A percentile compares a stretch with the other conserved stretches of the same genome.
These are phyloP conservation scores for Fusarium incarnatum DNA, from an alignment of 2,329 filamentous ascomycete genomes.

Conservation along the genomic window DNA sequence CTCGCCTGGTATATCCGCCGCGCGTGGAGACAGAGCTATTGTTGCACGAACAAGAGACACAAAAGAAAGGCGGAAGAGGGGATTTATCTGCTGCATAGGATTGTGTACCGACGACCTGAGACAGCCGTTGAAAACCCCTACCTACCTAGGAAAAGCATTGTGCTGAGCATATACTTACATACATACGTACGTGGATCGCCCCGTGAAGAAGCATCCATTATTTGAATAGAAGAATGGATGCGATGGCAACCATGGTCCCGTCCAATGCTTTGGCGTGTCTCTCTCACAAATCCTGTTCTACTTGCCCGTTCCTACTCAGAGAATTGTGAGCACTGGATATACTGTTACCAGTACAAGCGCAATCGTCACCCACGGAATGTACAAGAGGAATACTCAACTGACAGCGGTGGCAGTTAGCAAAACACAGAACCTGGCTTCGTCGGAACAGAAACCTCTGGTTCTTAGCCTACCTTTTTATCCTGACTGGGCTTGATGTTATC, in stretches of 20 bases:
- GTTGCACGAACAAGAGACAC: constrained; percentile 38
- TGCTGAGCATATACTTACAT: constrained; percentile 42
- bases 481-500: constrained; percentile 16
- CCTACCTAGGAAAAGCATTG: constrained; percentile 37
- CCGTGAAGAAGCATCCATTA: constrained; percentile 20
- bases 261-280: constrained; percentile 12
- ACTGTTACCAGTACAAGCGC: constrained; percentile 16
- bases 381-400: constrained; percentile 32
- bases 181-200: constrained; percentile 42
- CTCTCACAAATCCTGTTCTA: constrained; percentile 3
- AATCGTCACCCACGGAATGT: neutral
- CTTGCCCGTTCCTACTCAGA: neutral
- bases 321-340: constrained; percentile 6
- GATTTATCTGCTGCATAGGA: constrained; percentile 35
- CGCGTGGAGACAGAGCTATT: constrained; percentile 31
- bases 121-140: constrained; percentile 27
- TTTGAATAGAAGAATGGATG: constrained; percentile 26
- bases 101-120: constrained; percentile 45
- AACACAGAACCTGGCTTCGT: constrained; percentile 14
- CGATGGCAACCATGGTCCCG: constrained; percentile 30
- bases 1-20: constrained; percentile 27
- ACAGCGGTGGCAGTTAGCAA: constrained; percentile 33
- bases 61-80: constrained; percentile 26
- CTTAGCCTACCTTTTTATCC: constrained; percentile 6
- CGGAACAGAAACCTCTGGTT: constrained; percentile 3